phyloP scores from a whole-genome alignment of 1,284 basidiomycete genomes.

The Cronartium ribicola region DNA sequence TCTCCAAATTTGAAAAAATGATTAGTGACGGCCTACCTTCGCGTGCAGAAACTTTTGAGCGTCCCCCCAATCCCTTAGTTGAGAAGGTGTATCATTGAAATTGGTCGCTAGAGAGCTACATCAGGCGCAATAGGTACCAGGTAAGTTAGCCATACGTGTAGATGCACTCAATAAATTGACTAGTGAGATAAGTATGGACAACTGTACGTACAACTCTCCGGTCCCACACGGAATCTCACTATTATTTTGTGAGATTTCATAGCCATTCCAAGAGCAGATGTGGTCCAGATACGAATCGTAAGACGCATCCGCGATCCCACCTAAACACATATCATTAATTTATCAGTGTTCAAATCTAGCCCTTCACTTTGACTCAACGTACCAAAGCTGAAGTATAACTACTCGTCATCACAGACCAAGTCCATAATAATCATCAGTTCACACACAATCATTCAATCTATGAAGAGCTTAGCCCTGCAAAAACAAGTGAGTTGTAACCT shows the following conservation, averaged over 20 bases:
- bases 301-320: conserved; percentile 67
- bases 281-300: conserved; percentile 63
- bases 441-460: background rate
- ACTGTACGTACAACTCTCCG: conserved; percentile 32
- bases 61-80: conserved; percentile 59
- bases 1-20: background rate
- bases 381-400: conserved; percentile 40
- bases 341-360: background rate
- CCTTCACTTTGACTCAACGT: background rate
- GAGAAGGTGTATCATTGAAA: conserved; percentile 60
- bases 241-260: background rate
- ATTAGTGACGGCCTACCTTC: conserved; percentile 53
- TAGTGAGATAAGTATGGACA: background rate
- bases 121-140: too few species aligned
- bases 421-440: background rate
- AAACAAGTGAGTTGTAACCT: conserved; percentile 1
- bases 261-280: conserved; percentile 59
- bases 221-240: conserved; percentile 26
- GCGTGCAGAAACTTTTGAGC: conserved; percentile 67
- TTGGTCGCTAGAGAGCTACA: conserved; percentile 66
- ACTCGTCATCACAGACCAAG: background rate
- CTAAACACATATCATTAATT: conserved; percentile 23
- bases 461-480: background rate
- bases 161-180: background rate
- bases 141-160: too few species aligned